Percentiles rank a stretch among this genome's conserved stretches.
These are phyloP conservation scores for Alectoria sarmentosa DNA, from an alignment of 495 filamentous ascomycete species.

Conservation along the genomic window DNA sequence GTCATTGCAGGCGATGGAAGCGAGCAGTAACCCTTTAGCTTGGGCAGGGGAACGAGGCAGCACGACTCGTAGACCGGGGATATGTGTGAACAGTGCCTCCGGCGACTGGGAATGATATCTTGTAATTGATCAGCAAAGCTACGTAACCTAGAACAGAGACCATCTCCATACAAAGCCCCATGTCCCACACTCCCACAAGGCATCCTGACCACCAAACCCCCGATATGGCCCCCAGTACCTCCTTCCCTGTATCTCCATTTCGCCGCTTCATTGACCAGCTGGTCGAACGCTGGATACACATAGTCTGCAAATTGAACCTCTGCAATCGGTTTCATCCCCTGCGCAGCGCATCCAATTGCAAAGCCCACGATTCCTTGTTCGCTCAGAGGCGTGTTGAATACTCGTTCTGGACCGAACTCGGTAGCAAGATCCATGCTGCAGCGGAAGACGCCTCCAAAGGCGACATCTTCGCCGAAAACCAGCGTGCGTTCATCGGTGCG, in stretches of 20 bases:
- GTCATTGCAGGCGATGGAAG: conserved; percentile 71
- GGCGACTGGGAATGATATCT: conserved; percentile 92
- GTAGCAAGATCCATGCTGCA: conserved; percentile 86
- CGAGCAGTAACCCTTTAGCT: conserved; percentile 82
- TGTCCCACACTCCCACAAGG: conserved; percentile 94
- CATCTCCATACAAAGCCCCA: conserved; percentile 62
- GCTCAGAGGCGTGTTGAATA: conserved; percentile 93
- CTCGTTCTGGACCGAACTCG: conserved; percentile 77
- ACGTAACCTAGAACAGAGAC: not conserved
- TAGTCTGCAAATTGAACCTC: conserved; percentile 99
- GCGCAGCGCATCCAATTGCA: conserved; percentile 78
- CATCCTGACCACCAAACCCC: conserved; percentile 88
- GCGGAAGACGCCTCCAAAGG: conserved; percentile 94
- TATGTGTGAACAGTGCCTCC: conserved; percentile 85
- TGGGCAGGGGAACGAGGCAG: conserved; percentile 86
- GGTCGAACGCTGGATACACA: conserved; percentile 93
- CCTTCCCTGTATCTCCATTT: conserved; percentile 90
- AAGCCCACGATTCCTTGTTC: conserved; percentile 96
- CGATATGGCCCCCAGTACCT: conserved; percentile 55
- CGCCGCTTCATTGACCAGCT: conserved; percentile 94
- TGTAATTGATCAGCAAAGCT: conserved; percentile 19
- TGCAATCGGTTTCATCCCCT: conserved; percentile 89
- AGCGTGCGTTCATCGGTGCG: conserved; percentile 76
- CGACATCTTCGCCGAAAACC: conserved; percentile 93
- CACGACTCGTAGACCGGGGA: conserved; percentile 83